phyloP scores from a whole-genome alignment of 306 rosid species.

The Vicia faba region DNA sequence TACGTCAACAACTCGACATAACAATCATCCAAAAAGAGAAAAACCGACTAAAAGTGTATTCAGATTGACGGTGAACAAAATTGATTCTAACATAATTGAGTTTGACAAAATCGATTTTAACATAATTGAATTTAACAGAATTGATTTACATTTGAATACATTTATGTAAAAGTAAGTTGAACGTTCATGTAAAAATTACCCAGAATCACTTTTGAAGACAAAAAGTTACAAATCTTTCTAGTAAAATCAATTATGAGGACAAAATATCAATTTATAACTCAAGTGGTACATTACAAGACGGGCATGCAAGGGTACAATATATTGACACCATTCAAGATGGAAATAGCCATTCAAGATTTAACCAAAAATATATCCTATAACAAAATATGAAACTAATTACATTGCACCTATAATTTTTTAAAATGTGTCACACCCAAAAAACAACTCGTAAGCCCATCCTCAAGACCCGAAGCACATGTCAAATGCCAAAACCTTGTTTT shows the following conservation, averaged over 20 bases:
- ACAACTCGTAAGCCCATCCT: conserved; percentile 13
- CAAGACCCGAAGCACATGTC: conserved; percentile 31
- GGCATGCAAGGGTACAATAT: not conserved
- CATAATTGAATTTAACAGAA: no score
- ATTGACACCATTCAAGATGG: not conserved
- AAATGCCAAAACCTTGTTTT: conserved; percentile 17
- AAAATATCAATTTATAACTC: conserved; percentile 2
- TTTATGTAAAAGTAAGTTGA: no score
- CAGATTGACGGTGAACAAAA: no score
- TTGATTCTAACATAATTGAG: no score
- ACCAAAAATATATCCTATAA: conserved; percentile 34
- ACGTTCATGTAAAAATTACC: no score
- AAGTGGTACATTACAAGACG: not conserved
- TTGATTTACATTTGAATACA: no score
- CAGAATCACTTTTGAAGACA: no score
- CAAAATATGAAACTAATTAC: conserved; percentile 41
- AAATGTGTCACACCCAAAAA: not conserved
- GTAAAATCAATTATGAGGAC: no score
- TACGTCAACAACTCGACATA: not conserved
- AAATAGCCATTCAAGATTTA: not conserved
- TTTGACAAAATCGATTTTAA: no score
- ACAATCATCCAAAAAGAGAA: not conserved
- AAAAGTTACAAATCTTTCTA: no score
- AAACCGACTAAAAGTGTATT: no score
- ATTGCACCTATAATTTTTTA: conserved; percentile 35